phyloP scores from a whole-genome alignment of 1,284 basidiomycete genomes.

The Agroathelia rolfsii region DNA sequence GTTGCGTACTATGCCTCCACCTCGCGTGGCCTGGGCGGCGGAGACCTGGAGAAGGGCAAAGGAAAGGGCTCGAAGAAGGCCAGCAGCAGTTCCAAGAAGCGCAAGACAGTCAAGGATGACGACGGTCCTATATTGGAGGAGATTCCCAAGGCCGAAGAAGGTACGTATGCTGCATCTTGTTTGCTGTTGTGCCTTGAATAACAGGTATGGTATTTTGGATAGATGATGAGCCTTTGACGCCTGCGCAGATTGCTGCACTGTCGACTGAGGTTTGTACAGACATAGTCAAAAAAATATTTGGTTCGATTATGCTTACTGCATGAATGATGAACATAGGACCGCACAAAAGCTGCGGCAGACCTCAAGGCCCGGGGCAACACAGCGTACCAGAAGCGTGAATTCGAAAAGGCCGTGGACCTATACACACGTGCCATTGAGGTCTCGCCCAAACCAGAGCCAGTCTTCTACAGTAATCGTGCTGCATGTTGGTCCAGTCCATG shows the following conservation, averaged over 20 bases:
- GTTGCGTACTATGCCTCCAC: slow-evolving; percentile 69
- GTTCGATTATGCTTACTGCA: too few species aligned
- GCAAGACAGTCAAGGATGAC: slow-evolving; percentile 38
- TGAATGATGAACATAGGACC: slow-evolving; percentile 52
- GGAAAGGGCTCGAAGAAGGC: slow-evolving; percentile 47
- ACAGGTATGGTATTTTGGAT: slow-evolving; percentile 7
- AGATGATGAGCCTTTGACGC: slow-evolving; percentile 33
- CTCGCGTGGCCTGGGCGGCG: slow-evolving; percentile 24
- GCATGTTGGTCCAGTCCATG: slow-evolving; percentile 56
- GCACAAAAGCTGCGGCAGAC: slow-evolving; percentile 62
- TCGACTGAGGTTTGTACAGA: slow-evolving; percentile 38
- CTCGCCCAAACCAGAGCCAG: slow-evolving; percentile 79
- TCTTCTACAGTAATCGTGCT: slow-evolving; percentile 96
- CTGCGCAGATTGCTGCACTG: slow-evolving; percentile 49
- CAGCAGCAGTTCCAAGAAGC: slow-evolving; percentile 47
- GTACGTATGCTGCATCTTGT: slow-evolving; percentile 10
- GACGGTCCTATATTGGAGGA: slow-evolving; percentile 77
- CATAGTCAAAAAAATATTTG: too few species aligned
- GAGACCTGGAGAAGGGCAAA: slow-evolving; percentile 40
- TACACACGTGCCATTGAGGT: slow-evolving; percentile 91
- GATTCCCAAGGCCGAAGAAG: slow-evolving; percentile 27
- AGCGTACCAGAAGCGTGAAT: slow-evolving; percentile 78
- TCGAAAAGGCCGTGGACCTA: slow-evolving; percentile 66
- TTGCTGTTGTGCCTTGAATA: too few species aligned
- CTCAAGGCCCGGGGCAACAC: slow-evolving; percentile 89